These are phyloP conservation scores for Ogataea parapolymorpha DNA, from an alignment of 805 yeast genomes.

Conservation along the genomic window DNA sequence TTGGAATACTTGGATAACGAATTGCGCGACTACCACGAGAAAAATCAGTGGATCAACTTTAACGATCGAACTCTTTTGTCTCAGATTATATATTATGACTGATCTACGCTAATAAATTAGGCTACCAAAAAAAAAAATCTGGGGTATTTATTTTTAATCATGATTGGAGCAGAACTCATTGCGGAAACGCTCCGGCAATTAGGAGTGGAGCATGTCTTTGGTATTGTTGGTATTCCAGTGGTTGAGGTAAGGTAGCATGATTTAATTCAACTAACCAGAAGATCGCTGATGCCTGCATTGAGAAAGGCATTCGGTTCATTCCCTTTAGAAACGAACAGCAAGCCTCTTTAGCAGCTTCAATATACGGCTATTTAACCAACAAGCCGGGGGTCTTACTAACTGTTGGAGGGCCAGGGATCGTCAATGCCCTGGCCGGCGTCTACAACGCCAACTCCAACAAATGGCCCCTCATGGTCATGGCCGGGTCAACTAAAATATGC, in stretches of 20 bases:
- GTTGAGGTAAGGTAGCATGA: conserved; percentile 45
- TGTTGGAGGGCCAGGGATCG: conserved; percentile 75
- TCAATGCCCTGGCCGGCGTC: conserved; percentile 65
- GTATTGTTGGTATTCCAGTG: conserved; percentile 73
- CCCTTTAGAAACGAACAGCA: conserved; percentile 69
- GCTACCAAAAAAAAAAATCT: background rate
- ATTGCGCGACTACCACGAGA: conserved; percentile 16
- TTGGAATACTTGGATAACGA: conserved; percentile 12
- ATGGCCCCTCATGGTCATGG: conserved; percentile 64
- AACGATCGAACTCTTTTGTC: conserved; percentile 15
- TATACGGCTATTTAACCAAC: conserved; percentile 63
- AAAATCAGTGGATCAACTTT: conserved; percentile 13
- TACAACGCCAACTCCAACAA: conserved; percentile 59
- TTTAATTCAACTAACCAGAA: conserved; percentile 3
- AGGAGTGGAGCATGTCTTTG: conserved; percentile 59
- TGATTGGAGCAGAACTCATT: conserved; percentile 43
- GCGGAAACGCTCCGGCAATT: conserved; percentile 45
- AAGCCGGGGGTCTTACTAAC: conserved; percentile 65
- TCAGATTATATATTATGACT: conserved; percentile 12
- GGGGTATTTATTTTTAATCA: conserved; percentile 4
- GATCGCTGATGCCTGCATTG: conserved; percentile 58
- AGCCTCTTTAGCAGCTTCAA: conserved; percentile 73
- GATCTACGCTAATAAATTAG: background rate
- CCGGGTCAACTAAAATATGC: conserved; percentile 54
- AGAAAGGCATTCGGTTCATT: conserved; percentile 52